These are phyloP conservation scores for Periglandula ipomoeae DNA, from an alignment of 2,329 filamentous ascomycete genomes.

Conservation along the genomic window DNA sequence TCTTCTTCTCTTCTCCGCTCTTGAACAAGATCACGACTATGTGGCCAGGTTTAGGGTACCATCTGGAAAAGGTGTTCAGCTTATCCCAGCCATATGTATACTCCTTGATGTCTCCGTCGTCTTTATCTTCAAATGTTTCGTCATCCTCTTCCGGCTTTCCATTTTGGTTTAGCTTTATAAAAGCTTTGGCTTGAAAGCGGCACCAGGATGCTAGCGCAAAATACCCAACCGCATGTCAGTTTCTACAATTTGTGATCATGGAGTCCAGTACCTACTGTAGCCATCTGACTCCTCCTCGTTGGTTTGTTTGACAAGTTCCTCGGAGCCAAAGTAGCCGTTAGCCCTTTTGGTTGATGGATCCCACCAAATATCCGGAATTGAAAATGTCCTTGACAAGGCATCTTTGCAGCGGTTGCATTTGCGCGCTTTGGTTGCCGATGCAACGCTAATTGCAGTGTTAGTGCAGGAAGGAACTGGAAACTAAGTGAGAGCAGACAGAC, in stretches of 20 bases:
- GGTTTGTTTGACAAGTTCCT: slow-evolving; percentile 3
- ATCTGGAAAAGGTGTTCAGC: slow-evolving; percentile 23
- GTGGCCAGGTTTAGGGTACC: slow-evolving; percentile 13
- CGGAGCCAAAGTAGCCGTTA: slow-evolving; percentile 11
- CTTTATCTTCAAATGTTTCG: too few species aligned
- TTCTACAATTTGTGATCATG: neutral
- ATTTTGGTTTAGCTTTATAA: neutral
- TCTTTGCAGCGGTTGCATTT: neutral
- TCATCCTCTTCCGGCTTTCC: neutral
- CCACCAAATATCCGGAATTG: slow-evolving; percentile 8
- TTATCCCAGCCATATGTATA: slow-evolving; percentile 25
- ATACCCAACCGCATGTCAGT: neutral
- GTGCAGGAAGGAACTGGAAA: neutral
- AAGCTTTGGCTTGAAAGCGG: slow-evolving; percentile 4
- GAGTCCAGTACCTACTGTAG: neutral
- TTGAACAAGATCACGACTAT: slow-evolving; percentile 25
- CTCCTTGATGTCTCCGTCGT: neutral
- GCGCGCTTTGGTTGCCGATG: neutral
- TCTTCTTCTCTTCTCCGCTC: slow-evolving; percentile 6
- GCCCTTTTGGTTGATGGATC: neutral
- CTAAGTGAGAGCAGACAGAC: neutral
- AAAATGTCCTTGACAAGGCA: slow-evolving; percentile 1
- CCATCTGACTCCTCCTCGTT: neutral
- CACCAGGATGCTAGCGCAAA: slow-evolving; percentile 1
- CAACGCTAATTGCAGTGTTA: neutral